phyloP scores from a whole-genome alignment of 225 moss, liverwort and hornwort species.

The Marchantia paleacea region DNA sequence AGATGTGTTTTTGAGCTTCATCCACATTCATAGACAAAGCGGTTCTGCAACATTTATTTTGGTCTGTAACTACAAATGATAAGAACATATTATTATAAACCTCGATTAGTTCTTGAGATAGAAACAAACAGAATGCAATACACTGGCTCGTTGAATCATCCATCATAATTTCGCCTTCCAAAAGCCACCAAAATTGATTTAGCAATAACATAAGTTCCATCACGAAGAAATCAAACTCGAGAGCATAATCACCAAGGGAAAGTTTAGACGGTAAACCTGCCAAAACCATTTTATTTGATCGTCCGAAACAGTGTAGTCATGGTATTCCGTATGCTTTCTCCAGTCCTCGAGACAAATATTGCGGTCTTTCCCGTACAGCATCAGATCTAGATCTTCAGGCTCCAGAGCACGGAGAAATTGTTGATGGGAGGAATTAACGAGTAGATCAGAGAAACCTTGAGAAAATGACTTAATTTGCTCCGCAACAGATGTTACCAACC shows the following conservation, averaged over 20 bases:
- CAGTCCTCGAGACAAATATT: slow-evolving; percentile 71
- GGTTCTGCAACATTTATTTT: too few species aligned
- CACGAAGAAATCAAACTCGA: too few species aligned
- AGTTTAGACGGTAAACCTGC: slow-evolving; percentile 54
- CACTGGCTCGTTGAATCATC: too few species aligned
- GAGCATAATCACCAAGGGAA: not conserved
- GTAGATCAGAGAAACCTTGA: slow-evolving; percentile 89
- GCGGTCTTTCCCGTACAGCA: slow-evolving; percentile 85
- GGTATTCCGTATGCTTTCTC: slow-evolving; percentile 82
- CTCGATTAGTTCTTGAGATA: too few species aligned
- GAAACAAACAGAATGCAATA: too few species aligned
- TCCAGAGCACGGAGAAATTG: slow-evolving; percentile 86
- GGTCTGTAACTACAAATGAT: too few species aligned
- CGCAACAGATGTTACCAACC: slow-evolving; percentile 77
- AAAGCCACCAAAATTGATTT: too few species aligned
- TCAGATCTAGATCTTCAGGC: slow-evolving; percentile 82
- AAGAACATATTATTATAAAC: too few species aligned
- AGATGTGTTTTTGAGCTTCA: too few species aligned
- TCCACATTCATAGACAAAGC: too few species aligned
- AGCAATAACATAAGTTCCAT: too few species aligned
- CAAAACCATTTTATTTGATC: slow-evolving; percentile 88
- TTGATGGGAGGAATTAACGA: slow-evolving; percentile 71
- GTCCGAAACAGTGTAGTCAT: slow-evolving; percentile 63
- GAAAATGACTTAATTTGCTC: slow-evolving; percentile 93
- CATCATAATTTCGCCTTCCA: too few species aligned